Conservation (phyloP, 1,284 basidiomycete species). For the Sanghuangporus sanghuang region DNA sequence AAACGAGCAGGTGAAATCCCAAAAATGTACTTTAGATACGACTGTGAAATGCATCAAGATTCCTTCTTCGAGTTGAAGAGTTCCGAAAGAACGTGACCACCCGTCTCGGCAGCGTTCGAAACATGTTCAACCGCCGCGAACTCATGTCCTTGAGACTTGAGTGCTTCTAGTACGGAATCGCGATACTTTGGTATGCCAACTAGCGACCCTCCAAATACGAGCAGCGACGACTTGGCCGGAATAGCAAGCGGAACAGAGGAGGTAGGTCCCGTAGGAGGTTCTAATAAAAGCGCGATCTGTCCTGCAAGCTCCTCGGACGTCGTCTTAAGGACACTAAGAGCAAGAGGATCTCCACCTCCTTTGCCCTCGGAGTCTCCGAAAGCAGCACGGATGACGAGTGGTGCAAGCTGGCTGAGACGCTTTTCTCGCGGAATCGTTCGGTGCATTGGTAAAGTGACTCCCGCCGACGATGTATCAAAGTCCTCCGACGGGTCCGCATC, state of each 20-base stretch:
- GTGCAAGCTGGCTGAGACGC: slow-evolving; percentile 64
- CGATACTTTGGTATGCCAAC: slow-evolving; percentile 56
- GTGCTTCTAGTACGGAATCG: slow-evolving; percentile 51
- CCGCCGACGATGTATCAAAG: not conserved
- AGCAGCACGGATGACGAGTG: slow-evolving; percentile 66
- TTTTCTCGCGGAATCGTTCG: slow-evolving; percentile 54
- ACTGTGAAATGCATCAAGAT: not conserved
- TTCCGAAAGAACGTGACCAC: slow-evolving; percentile 45
- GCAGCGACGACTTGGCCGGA: slow-evolving; percentile 47
- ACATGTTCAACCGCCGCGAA: slow-evolving; percentile 63
- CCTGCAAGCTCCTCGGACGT: slow-evolving; percentile 51
- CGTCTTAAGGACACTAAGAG: slow-evolving; percentile 47
- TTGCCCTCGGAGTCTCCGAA: slow-evolving; percentile 42
- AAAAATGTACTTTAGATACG: not conserved
- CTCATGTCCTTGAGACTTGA: slow-evolving; percentile 49
- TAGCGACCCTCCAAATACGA: slow-evolving; percentile 74
- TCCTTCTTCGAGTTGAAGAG: not conserved
- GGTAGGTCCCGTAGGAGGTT: slow-evolving; percentile 29
- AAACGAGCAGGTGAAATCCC: not conserved
- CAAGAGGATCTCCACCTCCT: slow-evolving; percentile 43
- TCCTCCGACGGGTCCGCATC: slow-evolving; percentile 34
- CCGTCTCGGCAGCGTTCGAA: slow-evolving; percentile 58
- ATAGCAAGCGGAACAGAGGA: slow-evolving; percentile 36
- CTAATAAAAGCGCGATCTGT: slow-evolving; percentile 54
- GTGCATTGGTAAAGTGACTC: slow-evolving; percentile 21